phyloP scores from a whole-genome alignment of 257 asterid species.

The Apocynum venetum region DNA sequence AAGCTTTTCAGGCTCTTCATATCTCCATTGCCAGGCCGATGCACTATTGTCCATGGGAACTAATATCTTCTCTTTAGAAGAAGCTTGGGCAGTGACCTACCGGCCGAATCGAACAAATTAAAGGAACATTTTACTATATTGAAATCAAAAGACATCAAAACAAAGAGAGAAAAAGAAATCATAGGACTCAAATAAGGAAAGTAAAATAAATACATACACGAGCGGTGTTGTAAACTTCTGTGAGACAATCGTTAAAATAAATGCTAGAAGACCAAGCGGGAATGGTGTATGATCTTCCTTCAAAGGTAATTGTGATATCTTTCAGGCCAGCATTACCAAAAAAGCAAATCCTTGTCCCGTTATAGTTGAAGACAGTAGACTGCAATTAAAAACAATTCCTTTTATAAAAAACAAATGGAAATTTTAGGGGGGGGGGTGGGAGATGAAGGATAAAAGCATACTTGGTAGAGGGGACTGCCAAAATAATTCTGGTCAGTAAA shows the following conservation, averaged over 20 bases:
- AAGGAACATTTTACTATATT: not conserved
- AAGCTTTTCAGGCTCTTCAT: constrained; percentile 21
- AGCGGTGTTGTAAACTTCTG: constrained; percentile 39
- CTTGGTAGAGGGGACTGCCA: not conserved
- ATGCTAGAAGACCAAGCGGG: constrained; percentile 56
- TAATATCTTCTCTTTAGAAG: constrained; percentile 23
- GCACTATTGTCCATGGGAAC: constrained; percentile 12
- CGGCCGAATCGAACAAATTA: not conserved
- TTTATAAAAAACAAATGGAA: not conserved
- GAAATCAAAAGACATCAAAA: not conserved
- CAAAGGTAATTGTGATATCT: constrained; percentile 24
- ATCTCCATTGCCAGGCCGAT: constrained; percentile 37
- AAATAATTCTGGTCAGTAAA: not conserved
- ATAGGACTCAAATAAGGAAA: not conserved
- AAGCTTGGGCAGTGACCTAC: constrained; percentile 31
- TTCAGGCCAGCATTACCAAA: constrained; percentile 29
- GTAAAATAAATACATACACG: constrained; percentile 11
- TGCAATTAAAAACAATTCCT: constrained; percentile 3
- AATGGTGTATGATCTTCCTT: constrained; percentile 23
- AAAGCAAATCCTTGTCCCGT: constrained; percentile 37
- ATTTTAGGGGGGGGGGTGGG: too few species aligned
- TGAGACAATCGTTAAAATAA: constrained; percentile 34
- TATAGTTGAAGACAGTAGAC: constrained; percentile 27
- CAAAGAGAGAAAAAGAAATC: not conserved
- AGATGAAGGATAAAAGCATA: not conserved